phyloP scores from a whole-genome alignment of 2,329 filamentous ascomycete genomes.

The Sarocladiaceae sp. region DNA sequence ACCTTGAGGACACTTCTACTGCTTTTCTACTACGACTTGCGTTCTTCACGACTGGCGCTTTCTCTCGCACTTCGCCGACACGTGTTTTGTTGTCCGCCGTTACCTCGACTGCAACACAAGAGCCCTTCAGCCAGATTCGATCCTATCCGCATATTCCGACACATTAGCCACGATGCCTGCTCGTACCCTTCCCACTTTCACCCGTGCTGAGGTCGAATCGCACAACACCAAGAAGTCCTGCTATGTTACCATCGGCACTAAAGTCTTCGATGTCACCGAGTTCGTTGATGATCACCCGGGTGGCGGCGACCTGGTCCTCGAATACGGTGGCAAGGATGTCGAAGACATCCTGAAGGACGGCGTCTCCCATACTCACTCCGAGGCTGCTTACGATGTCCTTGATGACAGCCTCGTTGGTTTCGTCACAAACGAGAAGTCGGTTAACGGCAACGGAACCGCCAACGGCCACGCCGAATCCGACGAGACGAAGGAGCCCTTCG shows the following conservation, averaged over 20 bases:
- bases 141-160: constrained; percentile 11
- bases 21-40: not conserved
- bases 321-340: constrained; percentile 87
- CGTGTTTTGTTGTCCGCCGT: not conserved
- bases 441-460: constrained; percentile 19
- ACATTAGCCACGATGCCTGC: constrained; percentile 59
- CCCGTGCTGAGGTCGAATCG: constrained; percentile 71
- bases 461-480: constrained; percentile 21
- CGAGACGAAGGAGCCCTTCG: constrained; percentile 25
- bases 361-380: constrained; percentile 79
- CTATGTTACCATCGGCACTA: constrained; percentile 85
- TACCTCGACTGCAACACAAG: too few species aligned
- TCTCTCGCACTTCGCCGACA: not conserved
- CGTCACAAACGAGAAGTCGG: constrained; percentile 56
- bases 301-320: constrained; percentile 80
- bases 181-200: constrained; percentile 78
- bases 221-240: constrained; percentile 81
- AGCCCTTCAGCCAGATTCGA: too few species aligned
- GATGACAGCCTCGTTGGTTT: constrained; percentile 85
- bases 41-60: too few species aligned
- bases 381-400: constrained; percentile 92
- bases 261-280: constrained; percentile 92
- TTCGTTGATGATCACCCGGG: constrained; percentile 91
- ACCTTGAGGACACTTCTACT: not conserved
- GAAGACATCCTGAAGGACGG: constrained; percentile 77